phyloP scores from a whole-genome alignment of 108 stramenopile genomes.

The Skeletonema costatum region DNA sequence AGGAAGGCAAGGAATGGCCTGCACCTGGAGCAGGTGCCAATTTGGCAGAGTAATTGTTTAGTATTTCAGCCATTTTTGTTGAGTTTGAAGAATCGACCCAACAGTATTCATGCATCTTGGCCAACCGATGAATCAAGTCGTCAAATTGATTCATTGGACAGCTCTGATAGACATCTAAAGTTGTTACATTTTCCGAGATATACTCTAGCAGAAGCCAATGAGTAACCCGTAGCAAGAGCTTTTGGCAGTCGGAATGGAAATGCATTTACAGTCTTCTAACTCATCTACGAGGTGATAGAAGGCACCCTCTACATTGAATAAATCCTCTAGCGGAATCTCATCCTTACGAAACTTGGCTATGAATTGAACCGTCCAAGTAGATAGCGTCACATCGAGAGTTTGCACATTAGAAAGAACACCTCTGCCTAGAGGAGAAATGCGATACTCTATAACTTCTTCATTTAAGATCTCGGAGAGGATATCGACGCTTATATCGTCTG shows the following conservation, averaged over 20 bases:
- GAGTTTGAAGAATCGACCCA: slow-evolving; percentile 17
- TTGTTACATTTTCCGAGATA: slow-evolving; percentile 5
- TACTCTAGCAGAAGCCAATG: slow-evolving; percentile 24
- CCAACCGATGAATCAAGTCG: slow-evolving; percentile 17
- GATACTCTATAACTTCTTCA: not conserved
- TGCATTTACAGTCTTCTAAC: not conserved
- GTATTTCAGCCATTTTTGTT: not conserved
- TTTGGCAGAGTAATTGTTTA: slow-evolving; percentile 3
- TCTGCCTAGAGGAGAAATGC: slow-evolving; percentile 9
- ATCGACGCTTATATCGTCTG: not conserved
- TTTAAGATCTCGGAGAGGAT: not conserved
- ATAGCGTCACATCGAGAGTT: slow-evolving; percentile 5
- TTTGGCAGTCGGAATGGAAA: slow-evolving; percentile 22
- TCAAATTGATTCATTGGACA: slow-evolving; percentile 22
- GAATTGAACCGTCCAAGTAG: not conserved
- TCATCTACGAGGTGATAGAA: slow-evolving; percentile 24
- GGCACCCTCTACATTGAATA: slow-evolving; percentile 18
- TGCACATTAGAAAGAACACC: slow-evolving; percentile 35
- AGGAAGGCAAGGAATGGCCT: slow-evolving; percentile 5
- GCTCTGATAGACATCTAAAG: slow-evolving; percentile 20
- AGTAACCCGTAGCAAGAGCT: slow-evolving; percentile 14
- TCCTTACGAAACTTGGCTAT: slow-evolving; percentile 27
- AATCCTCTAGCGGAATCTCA: slow-evolving; percentile 26
- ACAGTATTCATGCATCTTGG: slow-evolving; percentile 25
- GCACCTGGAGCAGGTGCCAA: slow-evolving; percentile 11